Base-by-base conservation (phyloP, 768 basidiomycete genomes). In the Boletus rufocinnamomeus region DNA sequence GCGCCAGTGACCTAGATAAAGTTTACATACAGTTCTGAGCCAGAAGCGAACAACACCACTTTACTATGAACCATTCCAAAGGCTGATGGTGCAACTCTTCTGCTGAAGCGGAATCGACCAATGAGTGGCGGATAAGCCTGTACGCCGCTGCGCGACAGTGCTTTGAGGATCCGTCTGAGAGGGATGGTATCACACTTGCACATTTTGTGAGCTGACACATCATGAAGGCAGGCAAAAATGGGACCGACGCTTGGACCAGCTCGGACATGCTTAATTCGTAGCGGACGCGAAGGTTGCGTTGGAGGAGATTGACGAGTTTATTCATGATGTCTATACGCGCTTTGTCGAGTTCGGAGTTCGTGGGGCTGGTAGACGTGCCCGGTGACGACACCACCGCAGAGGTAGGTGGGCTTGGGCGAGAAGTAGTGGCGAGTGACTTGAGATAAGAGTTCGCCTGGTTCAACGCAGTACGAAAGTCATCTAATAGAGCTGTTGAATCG, bases 21-120 rank as follows among this genome's bases (percentile, higher is more conserved):
- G 56, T 60, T 59, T 38, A 63, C 55, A 47, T 14, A 53, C 37
- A 44, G 4, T 35, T 38, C 30, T 17, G 14, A 47, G 21, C 30
- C 10, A 28, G 19, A 51, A 54, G 48, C 27, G 41, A 40, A 63
- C 37, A 17, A n/a, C 67, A 80, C 51, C 61, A 95, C 95, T 90
- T 89, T 62, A 98, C 84, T 47, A 98, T 84, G 67, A 91, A 93
- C 88, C 92, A 95, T 63, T 97, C 93, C 35, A 97, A 71, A 19
- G 87, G 81, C 23, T 84, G 81, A 55, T 78, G 78, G 14, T 82
- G 80, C 34, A 97, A 75, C 23, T 77, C 78, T 56, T 82, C 81
- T 47, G 93, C 88, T 0, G 86, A 85, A n/a, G 87, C 80, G 0
- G 77, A 67, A 65, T 95, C 93, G 5, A 93, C 83, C 7, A 95